A percentile compares a stretch with the other conserved stretches of the same genome.
phyloP scores from a whole-genome alignment of 73 alveolate genomes.

The Paraurostyla sp. region DNA sequence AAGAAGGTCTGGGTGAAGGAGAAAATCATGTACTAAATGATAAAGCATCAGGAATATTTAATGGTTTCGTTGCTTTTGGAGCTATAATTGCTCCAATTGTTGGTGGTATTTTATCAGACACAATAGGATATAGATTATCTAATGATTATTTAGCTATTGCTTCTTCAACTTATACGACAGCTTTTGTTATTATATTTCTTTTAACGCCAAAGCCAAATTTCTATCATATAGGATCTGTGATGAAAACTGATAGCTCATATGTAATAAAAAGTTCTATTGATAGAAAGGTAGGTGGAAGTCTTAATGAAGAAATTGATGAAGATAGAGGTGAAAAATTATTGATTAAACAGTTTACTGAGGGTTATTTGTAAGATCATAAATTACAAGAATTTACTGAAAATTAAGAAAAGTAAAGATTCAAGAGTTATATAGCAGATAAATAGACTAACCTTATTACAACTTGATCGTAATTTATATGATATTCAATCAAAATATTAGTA shows the following conservation, averaged over 20 bases:
- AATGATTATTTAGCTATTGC: slow-evolving; percentile 11
- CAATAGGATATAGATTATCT: background rate
- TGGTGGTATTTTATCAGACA: slow-evolving; percentile 20
- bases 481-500: background rate
- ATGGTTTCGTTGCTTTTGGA: slow-evolving; percentile 51
- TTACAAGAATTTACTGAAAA: slow-evolving; percentile 23
- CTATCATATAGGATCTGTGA: background rate
- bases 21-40: slow-evolving; percentile 35
- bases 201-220: background rate
- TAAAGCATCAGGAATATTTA: slow-evolving; percentile 44
- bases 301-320: background rate
- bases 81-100: slow-evolving; percentile 46
- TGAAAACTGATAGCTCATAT: slow-evolving; percentile 40
- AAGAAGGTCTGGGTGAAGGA: background rate
- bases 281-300: background rate
- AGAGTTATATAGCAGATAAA: background rate
- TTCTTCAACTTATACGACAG: background rate
- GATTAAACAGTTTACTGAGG: background rate
- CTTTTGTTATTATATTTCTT: background rate
- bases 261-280: background rate
- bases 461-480: too few species aligned
- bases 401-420: background rate
- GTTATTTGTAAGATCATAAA: background rate
- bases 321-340: background rate
- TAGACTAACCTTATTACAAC: background rate